Evolutionary conservation across 139 green algal species (phyloP).

Genomic region (Pleodorina starrii): DNA sequence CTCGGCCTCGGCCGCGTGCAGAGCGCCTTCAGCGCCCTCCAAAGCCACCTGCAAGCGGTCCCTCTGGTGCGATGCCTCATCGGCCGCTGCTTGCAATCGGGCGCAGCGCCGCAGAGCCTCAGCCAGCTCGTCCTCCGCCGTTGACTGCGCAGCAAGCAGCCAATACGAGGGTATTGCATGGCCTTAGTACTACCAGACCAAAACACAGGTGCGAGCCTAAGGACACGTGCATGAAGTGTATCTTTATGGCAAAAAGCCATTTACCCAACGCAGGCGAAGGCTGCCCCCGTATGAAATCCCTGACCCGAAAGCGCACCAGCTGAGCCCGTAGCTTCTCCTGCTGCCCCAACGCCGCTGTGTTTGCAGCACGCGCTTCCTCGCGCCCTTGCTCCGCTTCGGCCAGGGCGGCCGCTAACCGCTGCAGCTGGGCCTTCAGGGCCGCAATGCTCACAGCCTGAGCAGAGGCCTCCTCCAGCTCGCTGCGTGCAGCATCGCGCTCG

Average conservation of each 20-base stretch:
- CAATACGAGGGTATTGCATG: too few relatives aligned
- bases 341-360: neutral
- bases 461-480: neutral
- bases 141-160: neutral
- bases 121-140: conserved; percentile 34
- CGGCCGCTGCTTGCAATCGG: conserved; percentile 10
- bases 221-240: too few relatives aligned
- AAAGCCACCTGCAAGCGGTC: conserved; percentile 35
- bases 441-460: neutral
- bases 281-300: too few relatives aligned
- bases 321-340: conserved; percentile 10
- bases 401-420: neutral
- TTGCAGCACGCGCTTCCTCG: neutral
- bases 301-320: conserved; percentile 23
- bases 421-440: neutral
- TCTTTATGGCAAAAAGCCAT: too few relatives aligned
- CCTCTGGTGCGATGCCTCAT: conserved; percentile 38
- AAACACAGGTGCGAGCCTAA: too few relatives aligned
- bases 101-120: conserved; percentile 30
- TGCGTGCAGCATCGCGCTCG: conserved; percentile 17
- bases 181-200: too few relatives aligned
- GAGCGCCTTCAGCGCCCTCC: conserved; percentile 15
- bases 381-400: conserved; percentile 20
- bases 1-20: conserved; percentile 13
- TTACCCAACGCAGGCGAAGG: too few relatives aligned